Evolutionary conservation across 257 asterid genomes (phyloP), one percentile per base, ranked within the genome.

Genomic region (Datura wrightii): DNA sequence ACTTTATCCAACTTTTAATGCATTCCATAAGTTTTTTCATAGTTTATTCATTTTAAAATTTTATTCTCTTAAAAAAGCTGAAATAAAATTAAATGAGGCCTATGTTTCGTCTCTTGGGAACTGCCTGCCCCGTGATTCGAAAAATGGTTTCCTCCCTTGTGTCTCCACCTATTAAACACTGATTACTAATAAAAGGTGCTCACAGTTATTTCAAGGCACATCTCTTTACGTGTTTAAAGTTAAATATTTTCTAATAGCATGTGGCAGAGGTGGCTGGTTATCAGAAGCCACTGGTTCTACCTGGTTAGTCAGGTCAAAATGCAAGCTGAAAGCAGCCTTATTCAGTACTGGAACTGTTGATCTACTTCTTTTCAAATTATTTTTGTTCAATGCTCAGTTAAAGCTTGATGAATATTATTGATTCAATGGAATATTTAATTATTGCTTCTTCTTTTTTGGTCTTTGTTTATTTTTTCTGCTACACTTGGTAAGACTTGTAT

Each of bases 171-270:
- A 39, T 13, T 50, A 76, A 76, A 76, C 24, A 76, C 15, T 5
- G 62, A 8, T 46, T 13, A 50, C 52, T 41, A 39, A 69, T 37
- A 39, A 15, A 69, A 16, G 34, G 53, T 3, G 13, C 79, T 18
- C 24, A 15, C 62, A 50, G 31, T 76, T 76, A 41, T 74, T 50
- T 14, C 62, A 14, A 31, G 31, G 46, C 82, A 76, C 62, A 50
- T 76, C 44, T 76, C 62, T 50, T 74, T 76, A 50, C 31, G 14
- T 76, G 62, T 76, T 34, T 31, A 74, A 72, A 74, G 82, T 76
- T 50, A 14, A 24, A 72, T 19, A 48, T 31, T 63, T 74, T 76
- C 59, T 31, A 50, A 50, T 76, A 50, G 82, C 46, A 76, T 50
- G 82, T 48, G 82, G 9, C 59, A 76, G 82, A 50, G 3, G 31